Conservation (phyloP, 768 basidiomycete species). For the Rhodosporidiobolus odoratus region DNA sequence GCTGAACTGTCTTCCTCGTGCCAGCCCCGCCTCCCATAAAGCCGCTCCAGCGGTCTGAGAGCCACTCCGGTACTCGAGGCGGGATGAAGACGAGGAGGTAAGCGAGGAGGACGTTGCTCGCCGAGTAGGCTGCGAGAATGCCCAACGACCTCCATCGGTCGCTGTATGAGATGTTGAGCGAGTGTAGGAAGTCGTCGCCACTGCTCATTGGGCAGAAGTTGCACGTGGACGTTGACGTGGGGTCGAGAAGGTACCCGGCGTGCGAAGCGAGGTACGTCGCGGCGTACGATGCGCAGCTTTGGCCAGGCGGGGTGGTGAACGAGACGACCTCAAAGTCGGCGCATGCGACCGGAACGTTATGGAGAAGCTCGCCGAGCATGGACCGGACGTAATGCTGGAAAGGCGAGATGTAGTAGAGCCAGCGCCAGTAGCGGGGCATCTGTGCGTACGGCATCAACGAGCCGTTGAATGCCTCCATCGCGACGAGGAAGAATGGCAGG, state of each 20-base stretch:
- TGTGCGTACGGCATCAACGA: conserved; percentile 33
- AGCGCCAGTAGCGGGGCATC: conserved; percentile 43
- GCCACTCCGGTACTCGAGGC: neutral
- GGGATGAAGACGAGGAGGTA: conserved; percentile 34
- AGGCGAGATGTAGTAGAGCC: conserved; percentile 47
- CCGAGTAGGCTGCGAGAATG: conserved; percentile 28
- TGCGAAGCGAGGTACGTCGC: conserved; percentile 51
- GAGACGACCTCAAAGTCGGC: conserved; percentile 59
- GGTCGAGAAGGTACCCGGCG: conserved; percentile 56
- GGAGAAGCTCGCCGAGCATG: conserved; percentile 42
- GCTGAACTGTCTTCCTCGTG: neutral
- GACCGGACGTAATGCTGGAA: conserved; percentile 47
- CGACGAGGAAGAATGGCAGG: conserved; percentile 47
- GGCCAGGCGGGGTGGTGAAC: conserved; percentile 56
- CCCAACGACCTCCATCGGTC: conserved; percentile 20
- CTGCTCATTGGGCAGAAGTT: conserved; percentile 28
- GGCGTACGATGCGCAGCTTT: conserved; percentile 55
- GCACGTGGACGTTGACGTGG: conserved; percentile 5
- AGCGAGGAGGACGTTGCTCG: conserved; percentile 24
- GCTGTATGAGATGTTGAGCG: conserved; percentile 23
- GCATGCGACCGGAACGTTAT: conserved; percentile 51
- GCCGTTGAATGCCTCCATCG: conserved; percentile 43
- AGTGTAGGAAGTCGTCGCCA: conserved; percentile 34
- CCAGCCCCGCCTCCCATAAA: neutral
- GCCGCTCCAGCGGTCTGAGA: neutral